phyloP scores from a whole-genome alignment of 2,329 filamentous ascomycete species.

The Penicillium occitanis region DNA sequence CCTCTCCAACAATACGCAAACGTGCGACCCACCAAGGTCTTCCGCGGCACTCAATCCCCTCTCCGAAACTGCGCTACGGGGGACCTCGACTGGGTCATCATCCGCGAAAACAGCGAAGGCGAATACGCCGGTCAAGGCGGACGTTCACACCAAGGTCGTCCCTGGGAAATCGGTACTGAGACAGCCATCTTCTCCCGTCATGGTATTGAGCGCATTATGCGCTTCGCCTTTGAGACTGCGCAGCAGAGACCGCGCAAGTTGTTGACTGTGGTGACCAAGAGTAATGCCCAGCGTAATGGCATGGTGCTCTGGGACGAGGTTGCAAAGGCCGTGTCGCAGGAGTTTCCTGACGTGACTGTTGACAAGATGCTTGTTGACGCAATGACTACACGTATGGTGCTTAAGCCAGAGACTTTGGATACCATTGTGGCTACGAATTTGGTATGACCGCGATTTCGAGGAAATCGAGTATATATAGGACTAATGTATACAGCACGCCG shows the following conservation, averaged over 20 bases:
- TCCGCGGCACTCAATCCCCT: constrained; percentile 54
- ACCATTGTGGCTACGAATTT: constrained; percentile 57
- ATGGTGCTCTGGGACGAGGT: constrained; percentile 60
- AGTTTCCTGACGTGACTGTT: constrained; percentile 53
- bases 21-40: constrained; percentile 54
- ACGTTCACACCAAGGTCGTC: constrained; percentile 50
- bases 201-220: constrained; percentile 52
- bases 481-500: constrained; percentile 48
- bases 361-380: constrained; percentile 60
- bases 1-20: constrained; percentile 60
- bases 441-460: constrained; percentile 22
- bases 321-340: constrained; percentile 47
- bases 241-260: constrained; percentile 48
- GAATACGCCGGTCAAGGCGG: constrained; percentile 58
- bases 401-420: constrained; percentile 52
- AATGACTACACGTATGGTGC: constrained; percentile 57
- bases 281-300: constrained; percentile 55
- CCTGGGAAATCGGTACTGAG: constrained; percentile 56
- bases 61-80: constrained; percentile 48
- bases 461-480: no score
- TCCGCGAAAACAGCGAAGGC: constrained; percentile 58
- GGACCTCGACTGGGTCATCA: constrained; percentile 57
- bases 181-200: constrained; percentile 56
- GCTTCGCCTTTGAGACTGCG: constrained; percentile 56
- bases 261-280: constrained; percentile 57